Base-by-base conservation (phyloP, 257 asterid genomes). In the Nicotiana paniculata region DNA sequence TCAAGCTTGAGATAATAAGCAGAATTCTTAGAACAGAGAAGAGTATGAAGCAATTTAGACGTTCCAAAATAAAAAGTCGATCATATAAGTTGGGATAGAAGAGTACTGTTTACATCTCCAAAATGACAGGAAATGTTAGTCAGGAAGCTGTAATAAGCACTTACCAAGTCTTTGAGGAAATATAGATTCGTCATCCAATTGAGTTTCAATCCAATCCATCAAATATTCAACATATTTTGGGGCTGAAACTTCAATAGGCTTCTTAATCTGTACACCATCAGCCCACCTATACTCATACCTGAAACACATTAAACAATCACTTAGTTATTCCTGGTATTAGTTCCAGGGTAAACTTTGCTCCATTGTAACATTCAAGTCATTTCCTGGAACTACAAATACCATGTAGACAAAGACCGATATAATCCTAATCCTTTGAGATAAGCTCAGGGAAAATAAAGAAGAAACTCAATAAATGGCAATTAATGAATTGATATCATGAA, bases 281-380 rank as follows among this genome's bases (percentile, higher is more conserved):
- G 98, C 98, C 98, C 98, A 94, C 85, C 98, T 91, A 84, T 94
- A 94, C 88, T 94, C 97, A 3, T 90, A 93, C 90, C 98, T 93
- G 85, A 81, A 79, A 75, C 74, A 32, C 54, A 43, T 43, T 43
- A 43, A 53, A 53, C 18, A 13, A 15, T 53, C 58, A 53, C 58
- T 53, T 53, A 53, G 18, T 13, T 53, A 13, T 53, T 53, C 58
- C 58, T 53, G 0, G 0, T 53, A 53, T 53, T 15, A 53, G 58
- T 53, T 15, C 58, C 18, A 12, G 4, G 17, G 18, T 53, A 53
- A 53, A 53, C 2, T 11, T 6, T 53, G 57, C 58, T 53, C 2
- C 58, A 53, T 53, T 15, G 18, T 53, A 53, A 15, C 58, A 53
- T 53, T 53, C 17, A 15, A 53, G 18, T 1, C 6, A 12, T 53